Conservation (phyloP, 345 rosid species). For the Gossypium arboreum region DNA sequence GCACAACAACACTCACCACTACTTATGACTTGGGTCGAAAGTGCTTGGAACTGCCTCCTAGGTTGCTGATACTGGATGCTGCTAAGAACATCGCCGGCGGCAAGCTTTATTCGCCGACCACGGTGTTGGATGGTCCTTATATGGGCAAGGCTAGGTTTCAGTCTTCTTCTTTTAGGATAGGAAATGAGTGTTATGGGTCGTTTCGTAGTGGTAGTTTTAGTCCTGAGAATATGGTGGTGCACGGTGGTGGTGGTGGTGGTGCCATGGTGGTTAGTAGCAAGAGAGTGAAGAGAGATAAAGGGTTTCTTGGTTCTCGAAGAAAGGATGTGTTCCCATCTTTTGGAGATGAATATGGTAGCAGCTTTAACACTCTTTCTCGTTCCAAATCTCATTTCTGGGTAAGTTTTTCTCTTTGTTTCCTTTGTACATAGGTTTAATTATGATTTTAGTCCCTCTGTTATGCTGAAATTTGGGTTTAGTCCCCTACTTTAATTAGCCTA, state of each 20-base stretch:
- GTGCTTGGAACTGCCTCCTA: slow-evolving; percentile 65
- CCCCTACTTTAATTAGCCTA: too few species aligned
- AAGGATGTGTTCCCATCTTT: slow-evolving; percentile 53
- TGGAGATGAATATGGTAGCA: slow-evolving; percentile 33
- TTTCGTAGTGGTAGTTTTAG: slow-evolving; percentile 26
- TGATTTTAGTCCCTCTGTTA: not conserved
- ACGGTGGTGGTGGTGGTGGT: slow-evolving; percentile 5
- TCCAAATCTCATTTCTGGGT: slow-evolving; percentile 72
- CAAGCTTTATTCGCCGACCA: slow-evolving; percentile 43
- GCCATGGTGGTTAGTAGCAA: slow-evolving; percentile 16
- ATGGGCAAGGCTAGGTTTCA: slow-evolving; percentile 12
- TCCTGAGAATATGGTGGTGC: slow-evolving; percentile 22
- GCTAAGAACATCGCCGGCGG: slow-evolving; percentile 1
- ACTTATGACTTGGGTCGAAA: slow-evolving; percentile 31
- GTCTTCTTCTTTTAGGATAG: slow-evolving; percentile 38
- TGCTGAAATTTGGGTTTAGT: not conserved
- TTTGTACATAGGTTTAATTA: not conserved
- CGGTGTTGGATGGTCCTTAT: slow-evolving; percentile 42
- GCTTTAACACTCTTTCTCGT: slow-evolving; percentile 30
- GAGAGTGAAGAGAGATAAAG: slow-evolving; percentile 30
- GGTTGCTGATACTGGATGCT: slow-evolving; percentile 30
- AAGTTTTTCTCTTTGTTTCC: slow-evolving; percentile 12
- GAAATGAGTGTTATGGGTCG: slow-evolving; percentile 36
- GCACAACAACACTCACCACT: slow-evolving; percentile 19
- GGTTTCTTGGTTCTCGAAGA: slow-evolving; percentile 44